Percentiles rank a stretch among this genome's conserved stretches.
These are phyloP conservation scores for Vanderwaltozyma verrucispora DNA, from an alignment of 805 yeast genomes.

Conservation along the genomic window DNA sequence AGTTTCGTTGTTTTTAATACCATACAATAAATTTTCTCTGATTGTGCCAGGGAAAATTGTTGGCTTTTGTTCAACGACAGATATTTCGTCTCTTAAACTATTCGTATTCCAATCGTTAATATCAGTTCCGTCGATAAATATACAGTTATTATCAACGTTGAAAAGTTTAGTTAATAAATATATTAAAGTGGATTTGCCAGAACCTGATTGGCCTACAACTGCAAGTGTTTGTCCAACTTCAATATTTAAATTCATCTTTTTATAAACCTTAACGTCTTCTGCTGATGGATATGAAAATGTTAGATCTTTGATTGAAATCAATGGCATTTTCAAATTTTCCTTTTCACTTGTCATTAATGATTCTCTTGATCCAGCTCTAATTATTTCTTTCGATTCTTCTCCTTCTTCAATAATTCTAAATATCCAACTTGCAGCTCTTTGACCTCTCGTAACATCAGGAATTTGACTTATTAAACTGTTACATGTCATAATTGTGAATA, in stretches of 20 bases:
- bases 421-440: conserved; percentile 54
- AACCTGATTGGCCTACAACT: conserved; percentile 78
- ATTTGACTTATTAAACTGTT: conserved; percentile 48
- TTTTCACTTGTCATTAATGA: neutral
- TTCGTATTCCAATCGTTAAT: conserved; percentile 36
- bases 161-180: conserved; percentile 48
- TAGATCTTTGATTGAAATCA: conserved; percentile 36
- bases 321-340: neutral
- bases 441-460: conserved; percentile 77
- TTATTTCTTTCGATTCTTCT: conserved; percentile 4
- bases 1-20: conserved; percentile 24
- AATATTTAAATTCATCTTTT: conserved; percentile 35
- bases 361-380: conserved; percentile 1
- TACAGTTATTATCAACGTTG: conserved; percentile 28
- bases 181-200: conserved; percentile 78
- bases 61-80: conserved; percentile 71
- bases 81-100: conserved; percentile 42
- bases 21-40: conserved; percentile 60
- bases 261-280: conserved; percentile 28
- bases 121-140: conserved; percentile 39
- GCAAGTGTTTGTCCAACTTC: conserved; percentile 44
- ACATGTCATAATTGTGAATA: conserved; percentile 63
- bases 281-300: conserved; percentile 39
- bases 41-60: conserved; percentile 65
- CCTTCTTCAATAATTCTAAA: conserved; percentile 29